Evolutionary conservation across 345 rosid species (phyloP).

Genomic region (Eutrema japonicum): DNA sequence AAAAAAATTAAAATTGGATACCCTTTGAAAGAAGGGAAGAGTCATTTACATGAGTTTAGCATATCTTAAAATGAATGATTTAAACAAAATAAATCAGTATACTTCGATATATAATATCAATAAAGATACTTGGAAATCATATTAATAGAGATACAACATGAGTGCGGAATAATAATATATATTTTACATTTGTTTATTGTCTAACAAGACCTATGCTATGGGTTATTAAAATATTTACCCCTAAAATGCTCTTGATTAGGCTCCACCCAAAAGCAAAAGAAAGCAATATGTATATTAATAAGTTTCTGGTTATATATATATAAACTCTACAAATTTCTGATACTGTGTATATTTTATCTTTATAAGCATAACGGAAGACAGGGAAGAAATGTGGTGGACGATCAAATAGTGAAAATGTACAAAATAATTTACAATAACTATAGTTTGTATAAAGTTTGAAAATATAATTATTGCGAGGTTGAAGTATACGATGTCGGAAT

Average conservation of each 20-base stretch:
- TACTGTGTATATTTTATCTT: neutral
- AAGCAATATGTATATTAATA: neutral
- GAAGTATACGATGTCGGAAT: conserved; percentile 22
- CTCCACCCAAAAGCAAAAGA: conserved; percentile 35
- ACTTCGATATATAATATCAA: neutral
- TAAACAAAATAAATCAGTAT: neutral
- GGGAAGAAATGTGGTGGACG: conserved; percentile 14
- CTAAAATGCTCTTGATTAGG: conserved; percentile 35
- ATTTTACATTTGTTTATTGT: conserved; percentile 21
- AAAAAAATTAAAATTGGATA: too few species aligned
- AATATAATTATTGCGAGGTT: conserved; percentile 15
- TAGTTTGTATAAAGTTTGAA: neutral
- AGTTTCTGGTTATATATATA: neutral
- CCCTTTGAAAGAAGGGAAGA: conserved; percentile 28
- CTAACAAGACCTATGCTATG: conserved; percentile 29
- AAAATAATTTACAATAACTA: neutral
- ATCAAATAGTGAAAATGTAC: conserved; percentile 32
- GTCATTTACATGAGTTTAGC: conserved; percentile 24
- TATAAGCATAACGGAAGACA: conserved; percentile 30
- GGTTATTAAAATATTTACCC: conserved; percentile 24
- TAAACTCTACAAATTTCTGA: conserved; percentile 7
- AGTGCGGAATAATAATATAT: conserved; percentile 34
- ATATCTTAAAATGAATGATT: conserved; percentile 8
- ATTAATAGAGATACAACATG: conserved; percentile 15
- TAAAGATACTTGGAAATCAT: conserved; percentile 19